A percentile compares a stretch with the other conserved stretches of the same genome.
Evolutionary conservation across 2,329 filamentous ascomycete genomes (phyloP).

Genomic region (Fusarium nodosum): DNA sequence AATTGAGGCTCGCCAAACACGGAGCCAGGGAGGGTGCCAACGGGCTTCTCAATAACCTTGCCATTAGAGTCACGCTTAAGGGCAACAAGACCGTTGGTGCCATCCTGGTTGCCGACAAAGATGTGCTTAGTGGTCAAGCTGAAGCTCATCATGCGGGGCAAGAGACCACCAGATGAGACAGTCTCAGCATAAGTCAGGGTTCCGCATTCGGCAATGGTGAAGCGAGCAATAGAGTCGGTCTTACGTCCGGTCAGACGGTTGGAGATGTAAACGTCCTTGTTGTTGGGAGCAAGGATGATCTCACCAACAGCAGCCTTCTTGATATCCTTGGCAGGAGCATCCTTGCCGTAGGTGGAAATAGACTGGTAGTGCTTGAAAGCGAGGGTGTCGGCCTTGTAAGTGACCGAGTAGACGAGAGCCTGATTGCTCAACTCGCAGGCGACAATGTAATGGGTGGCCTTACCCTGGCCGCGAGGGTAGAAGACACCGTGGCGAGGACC

Average conservation of each 20-base stretch:
- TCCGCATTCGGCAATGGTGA: slow-evolving; percentile 53
- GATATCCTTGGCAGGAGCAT: slow-evolving; percentile 53
- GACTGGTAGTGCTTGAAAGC: slow-evolving; percentile 55
- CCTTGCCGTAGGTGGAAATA: slow-evolving; percentile 59
- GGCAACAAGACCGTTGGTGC: slow-evolving; percentile 57
- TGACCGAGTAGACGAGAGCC: slow-evolving; percentile 59
- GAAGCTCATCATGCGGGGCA: slow-evolving; percentile 64
- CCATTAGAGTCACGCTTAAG: slow-evolving; percentile 53
- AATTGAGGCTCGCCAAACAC: slow-evolving; percentile 49
- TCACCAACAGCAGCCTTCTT: slow-evolving; percentile 61
- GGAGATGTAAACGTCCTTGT: slow-evolving; percentile 63
- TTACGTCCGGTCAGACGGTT: slow-evolving; percentile 63
- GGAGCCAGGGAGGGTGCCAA: slow-evolving; percentile 46
- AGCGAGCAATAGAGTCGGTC: slow-evolving; percentile 64
- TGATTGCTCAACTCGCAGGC: slow-evolving; percentile 63
- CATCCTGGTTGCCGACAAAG: slow-evolving; percentile 64
- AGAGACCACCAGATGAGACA: slow-evolving; percentile 54
- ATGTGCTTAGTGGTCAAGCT: slow-evolving; percentile 55
- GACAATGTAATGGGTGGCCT: slow-evolving; percentile 62
- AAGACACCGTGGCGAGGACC: slow-evolving; percentile 67
- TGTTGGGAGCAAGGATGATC: slow-evolving; percentile 59
- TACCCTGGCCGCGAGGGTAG: slow-evolving; percentile 53
- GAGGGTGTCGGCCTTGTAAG: slow-evolving; percentile 56
- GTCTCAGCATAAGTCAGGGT: slow-evolving; percentile 54
- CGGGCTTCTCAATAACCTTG: slow-evolving; percentile 48